Conservation (phyloP, 768 basidiomycete species). For the Boletus huronensis region DNA sequence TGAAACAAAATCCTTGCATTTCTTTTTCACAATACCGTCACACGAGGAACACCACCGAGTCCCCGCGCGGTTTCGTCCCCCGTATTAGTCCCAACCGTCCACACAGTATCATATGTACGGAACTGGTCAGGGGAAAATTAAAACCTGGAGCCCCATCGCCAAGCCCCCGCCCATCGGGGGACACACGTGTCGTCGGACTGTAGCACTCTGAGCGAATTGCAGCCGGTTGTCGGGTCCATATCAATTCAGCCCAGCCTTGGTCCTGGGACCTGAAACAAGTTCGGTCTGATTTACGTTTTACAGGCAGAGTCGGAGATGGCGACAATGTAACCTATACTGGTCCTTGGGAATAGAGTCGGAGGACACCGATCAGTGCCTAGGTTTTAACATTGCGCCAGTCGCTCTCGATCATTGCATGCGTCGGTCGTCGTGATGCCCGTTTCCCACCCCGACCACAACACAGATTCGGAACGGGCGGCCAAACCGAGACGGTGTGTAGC, state of each 20-base stretch:
- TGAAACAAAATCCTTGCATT: too few species aligned
- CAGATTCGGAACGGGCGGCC: neutral
- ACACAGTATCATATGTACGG: neutral
- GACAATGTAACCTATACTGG: neutral
- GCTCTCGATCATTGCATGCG: neutral
- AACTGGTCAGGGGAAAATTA: neutral
- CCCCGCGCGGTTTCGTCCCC: neutral
- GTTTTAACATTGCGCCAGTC: neutral
- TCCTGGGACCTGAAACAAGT: conserved; percentile 5
- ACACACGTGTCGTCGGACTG: neutral
- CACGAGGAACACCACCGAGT: neutral
- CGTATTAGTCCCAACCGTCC: neutral
- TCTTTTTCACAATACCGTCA: too few species aligned
- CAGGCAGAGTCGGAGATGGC: neutral
- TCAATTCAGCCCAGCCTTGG: neutral
- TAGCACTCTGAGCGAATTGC: neutral
- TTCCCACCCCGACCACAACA: conserved; percentile 8
- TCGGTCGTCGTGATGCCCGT: conserved; percentile 1
- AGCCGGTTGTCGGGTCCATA: neutral
- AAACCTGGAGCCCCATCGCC: conserved; percentile 2
- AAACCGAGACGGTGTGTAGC: neutral
- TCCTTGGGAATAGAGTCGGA: neutral
- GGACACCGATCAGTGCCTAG: neutral
- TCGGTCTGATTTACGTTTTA: conserved; percentile 22
- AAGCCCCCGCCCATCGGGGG: neutral